Base-by-base conservation (phyloP, 192 early-diverging fungal genomes). In the Gaertneriomyces sp. region DNA sequence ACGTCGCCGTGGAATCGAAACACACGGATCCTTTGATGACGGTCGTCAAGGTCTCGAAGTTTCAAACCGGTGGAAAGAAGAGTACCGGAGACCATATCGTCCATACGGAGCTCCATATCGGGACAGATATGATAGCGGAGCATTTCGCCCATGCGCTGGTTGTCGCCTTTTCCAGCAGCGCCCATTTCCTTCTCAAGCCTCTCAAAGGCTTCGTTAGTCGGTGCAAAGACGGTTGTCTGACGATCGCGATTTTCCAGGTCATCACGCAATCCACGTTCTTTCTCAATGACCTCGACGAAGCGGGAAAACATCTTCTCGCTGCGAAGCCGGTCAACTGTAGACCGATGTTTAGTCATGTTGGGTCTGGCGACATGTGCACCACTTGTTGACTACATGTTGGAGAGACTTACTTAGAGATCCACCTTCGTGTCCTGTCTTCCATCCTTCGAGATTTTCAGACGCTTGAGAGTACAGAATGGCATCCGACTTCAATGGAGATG, bases 21-120 rank as follows among this genome's bases (percentile, higher is more conserved):
- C 14, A 76, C 71, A 41, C 71, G 70, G 49, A 76, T 70, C 11
- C 66, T n/a, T 59, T 76, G 74, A 59, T 58, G 74, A 7, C 55
- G 69, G 53, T 60, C 66, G 17, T 57, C 52, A 49, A 76, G 71
- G 5, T 20, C 25, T 46, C 60, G 49, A 42, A 69, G 61, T 8
- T 50, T 11, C 19, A 76, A 66, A 56, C 58, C 39, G 58, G 74
- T 65, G 14, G 40, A 45, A 12, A 76, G 74, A 19, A 74, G 42
- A 1, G 38, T n/a, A 10, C 74, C 74, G 41, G 52, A 42, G 42
- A 55, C 46, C 25, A 76, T n/a, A 19, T 67, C 41, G 49, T 69
- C 60, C 10, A 16, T 2, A 2, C 19, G 33, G 38, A 76, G 39
- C 41, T 70, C 59, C 16, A 61, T 6, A 46, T 74, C 66, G 51